Conservation (phyloP, 2,329 filamentous ascomycete species). For the Clarireedia sp. region DNA sequence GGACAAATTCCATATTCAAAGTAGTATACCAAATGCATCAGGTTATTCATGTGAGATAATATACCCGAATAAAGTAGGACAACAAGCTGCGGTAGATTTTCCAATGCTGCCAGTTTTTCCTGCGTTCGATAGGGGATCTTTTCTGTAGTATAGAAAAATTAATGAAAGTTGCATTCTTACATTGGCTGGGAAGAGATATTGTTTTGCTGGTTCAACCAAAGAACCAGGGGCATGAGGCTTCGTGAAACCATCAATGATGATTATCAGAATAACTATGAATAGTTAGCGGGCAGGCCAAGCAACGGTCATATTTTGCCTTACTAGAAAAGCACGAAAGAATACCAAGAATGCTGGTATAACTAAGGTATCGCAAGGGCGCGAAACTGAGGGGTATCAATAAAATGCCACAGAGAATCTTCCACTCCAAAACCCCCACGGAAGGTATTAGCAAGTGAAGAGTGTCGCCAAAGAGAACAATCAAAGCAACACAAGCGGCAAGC, state of each 20-base stretch:
- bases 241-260: slow-evolving; percentile 77
- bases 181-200: slow-evolving; percentile 75
- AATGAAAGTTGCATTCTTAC: not conserved
- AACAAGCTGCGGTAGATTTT: no score
- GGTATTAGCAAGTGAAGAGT: slow-evolving; percentile 75
- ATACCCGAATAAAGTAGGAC: no score
- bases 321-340: slow-evolving; percentile 84
- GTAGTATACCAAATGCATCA: no score
- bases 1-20: no score
- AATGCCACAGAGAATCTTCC: slow-evolving; percentile 79
- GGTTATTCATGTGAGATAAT: no score
- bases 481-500: slow-evolving; percentile 77
- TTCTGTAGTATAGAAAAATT: not conserved
- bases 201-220: slow-evolving; percentile 68
- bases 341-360: slow-evolving; percentile 87
- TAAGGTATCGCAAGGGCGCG: slow-evolving; percentile 72
- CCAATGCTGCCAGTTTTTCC: no score
- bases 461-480: slow-evolving; percentile 89
- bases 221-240: slow-evolving; percentile 77
- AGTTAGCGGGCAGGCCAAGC: not conserved
- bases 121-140: not conserved
- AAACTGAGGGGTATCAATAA: slow-evolving; percentile 78
- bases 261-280: slow-evolving; percentile 65
- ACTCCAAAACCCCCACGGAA: slow-evolving; percentile 56
- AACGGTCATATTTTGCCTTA: slow-evolving; percentile 40